These are phyloP conservation scores for Eucalyptus sp. DNA, from an alignment of 345 rosid species.

Conservation along the genomic window DNA sequence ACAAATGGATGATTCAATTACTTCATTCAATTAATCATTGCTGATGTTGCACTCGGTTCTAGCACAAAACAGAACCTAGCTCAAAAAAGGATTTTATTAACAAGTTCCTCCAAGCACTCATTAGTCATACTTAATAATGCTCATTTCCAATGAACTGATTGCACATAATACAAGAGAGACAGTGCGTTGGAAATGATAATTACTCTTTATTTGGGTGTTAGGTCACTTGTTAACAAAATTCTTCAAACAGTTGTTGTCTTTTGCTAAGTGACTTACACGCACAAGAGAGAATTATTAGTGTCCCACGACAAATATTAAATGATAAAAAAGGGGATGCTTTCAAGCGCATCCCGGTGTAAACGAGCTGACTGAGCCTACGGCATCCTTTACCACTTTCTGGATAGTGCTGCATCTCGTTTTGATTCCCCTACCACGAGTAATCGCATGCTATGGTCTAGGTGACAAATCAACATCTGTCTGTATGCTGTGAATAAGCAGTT, in stretches of 20 bases:
- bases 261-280: neutral
- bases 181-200: neutral
- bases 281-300: neutral
- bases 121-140: neutral
- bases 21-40: neutral
- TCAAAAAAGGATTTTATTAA: neutral
- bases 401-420: neutral
- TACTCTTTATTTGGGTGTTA: neutral
- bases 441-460: neutral
- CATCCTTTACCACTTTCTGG: neutral
- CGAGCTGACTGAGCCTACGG: neutral
- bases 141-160: neutral
- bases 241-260: neutral
- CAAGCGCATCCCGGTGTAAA: neutral
- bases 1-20: neutral
- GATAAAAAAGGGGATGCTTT: neutral
- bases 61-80: neutral
- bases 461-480: neutral
- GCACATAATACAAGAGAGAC: neutral
- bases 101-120: neutral
- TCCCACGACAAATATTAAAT: neutral
- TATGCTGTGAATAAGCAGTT: neutral
- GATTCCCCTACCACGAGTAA: neutral
- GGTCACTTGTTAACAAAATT: neutral
- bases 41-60: neutral